Evolutionary conservation across 257 asterid genomes (phyloP).

Genomic region (Scutellaria barbata): DNA sequence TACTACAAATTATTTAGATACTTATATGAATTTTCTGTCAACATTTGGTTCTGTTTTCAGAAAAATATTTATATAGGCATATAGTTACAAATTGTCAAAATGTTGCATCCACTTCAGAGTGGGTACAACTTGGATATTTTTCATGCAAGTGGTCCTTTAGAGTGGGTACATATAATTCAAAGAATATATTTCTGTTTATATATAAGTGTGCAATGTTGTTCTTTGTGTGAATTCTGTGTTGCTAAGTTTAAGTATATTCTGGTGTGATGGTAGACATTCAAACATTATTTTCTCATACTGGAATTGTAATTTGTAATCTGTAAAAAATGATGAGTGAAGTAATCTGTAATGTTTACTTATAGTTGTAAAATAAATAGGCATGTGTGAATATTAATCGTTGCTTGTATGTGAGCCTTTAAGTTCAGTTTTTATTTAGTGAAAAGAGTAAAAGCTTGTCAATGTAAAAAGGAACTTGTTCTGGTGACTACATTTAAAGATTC

Average conservation of each 20-base stretch:
- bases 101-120: no score
- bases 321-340: background rate
- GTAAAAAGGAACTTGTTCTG: constrained; percentile 20
- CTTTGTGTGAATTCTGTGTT: constrained; percentile 25
- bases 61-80: no score
- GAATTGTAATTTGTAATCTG: constrained; percentile 18
- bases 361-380: background rate
- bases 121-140: no score
- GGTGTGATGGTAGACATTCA: constrained; percentile 15
- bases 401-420: background rate
- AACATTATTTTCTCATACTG: constrained; percentile 29
- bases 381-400: background rate
- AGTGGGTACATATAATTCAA: background rate
- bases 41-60: no score
- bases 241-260: constrained; percentile 13
- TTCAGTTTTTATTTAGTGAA: background rate
- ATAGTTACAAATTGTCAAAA: no score
- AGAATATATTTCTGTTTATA: constrained; percentile 1
- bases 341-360: background rate
- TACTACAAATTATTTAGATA: no score
- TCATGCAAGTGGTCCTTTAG: no score
- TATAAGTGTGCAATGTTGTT: constrained; percentile 24
- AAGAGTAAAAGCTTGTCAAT: constrained; percentile 18
- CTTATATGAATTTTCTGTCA: no score
- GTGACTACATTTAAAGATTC: background rate